Conservation (phyloP, 331 rosid genomes). For the Acacia concinna region DNA sequence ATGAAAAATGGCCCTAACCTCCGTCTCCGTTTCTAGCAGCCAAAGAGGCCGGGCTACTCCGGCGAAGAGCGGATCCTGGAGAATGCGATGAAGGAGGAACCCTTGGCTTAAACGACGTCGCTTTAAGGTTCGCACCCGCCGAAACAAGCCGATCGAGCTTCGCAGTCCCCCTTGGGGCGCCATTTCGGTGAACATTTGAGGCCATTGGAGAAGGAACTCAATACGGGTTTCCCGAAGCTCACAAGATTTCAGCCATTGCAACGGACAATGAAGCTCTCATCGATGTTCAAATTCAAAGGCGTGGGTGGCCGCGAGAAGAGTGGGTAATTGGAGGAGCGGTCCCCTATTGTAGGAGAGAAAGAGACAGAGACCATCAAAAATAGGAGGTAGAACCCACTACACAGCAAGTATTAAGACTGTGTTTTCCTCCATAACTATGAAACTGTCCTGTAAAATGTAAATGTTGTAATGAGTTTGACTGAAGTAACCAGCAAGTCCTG, state of each 20-base stretch:
- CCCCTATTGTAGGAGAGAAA: not conserved
- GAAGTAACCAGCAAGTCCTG: not conserved
- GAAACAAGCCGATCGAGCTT: slow-evolving; percentile 43
- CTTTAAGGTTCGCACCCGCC: not conserved
- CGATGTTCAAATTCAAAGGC: slow-evolving; percentile 2
- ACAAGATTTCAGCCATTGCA: not conserved
- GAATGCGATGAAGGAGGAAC: slow-evolving; percentile 35
- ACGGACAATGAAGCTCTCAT: not conserved
- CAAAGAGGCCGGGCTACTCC: slow-evolving; percentile 25
- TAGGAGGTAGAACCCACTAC: slow-evolving; percentile 15
- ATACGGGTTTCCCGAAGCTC: slow-evolving; percentile 20
- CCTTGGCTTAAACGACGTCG: slow-evolving; percentile 34
- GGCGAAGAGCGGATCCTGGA: slow-evolving; percentile 44
- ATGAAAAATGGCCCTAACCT: slow-evolving; percentile 29
- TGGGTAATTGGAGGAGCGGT: not conserved
- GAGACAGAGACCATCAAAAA: not conserved
- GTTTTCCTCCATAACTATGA: not conserved
- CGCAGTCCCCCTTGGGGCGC: slow-evolving; percentile 39
- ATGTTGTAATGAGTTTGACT: not conserved
- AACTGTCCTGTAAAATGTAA: not conserved
- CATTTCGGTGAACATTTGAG: slow-evolving; percentile 39
- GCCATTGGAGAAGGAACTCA: slow-evolving; percentile 29
- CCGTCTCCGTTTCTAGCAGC: slow-evolving; percentile 34
- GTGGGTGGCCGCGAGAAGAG: not conserved
- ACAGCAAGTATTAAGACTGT: not conserved